These are phyloP conservation scores for Malus orientalis DNA, from an alignment of 306 rosid genomes.

Conservation along the genomic window DNA sequence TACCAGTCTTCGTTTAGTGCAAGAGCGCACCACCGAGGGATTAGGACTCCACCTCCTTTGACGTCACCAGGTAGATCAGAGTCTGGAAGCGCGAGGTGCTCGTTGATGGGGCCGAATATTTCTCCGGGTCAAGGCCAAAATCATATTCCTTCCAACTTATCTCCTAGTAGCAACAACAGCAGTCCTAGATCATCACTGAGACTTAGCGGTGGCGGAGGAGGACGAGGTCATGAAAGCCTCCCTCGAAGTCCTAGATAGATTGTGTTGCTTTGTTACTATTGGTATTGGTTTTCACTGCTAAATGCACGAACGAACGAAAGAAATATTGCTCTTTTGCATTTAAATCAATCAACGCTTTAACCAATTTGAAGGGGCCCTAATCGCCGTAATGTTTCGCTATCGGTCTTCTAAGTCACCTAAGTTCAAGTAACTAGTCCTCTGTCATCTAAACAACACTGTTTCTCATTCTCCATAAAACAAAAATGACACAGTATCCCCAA, in stretches of 20 bases:
- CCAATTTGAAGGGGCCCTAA: not conserved
- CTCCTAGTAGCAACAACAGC: not conserved
- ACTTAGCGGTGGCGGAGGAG: not conserved
- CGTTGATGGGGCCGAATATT: not conserved
- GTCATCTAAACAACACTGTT: not conserved
- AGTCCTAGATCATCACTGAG: not conserved
- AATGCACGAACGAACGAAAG: not conserved
- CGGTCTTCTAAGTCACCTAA: not conserved
- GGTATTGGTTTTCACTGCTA: not conserved
- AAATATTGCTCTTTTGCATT: no score
- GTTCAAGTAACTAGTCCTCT: not conserved
- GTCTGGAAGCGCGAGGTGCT: not conserved
- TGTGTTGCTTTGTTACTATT: not conserved
- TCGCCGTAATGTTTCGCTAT: not conserved
- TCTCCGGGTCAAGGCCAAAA: not conserved
- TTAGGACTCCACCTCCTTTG: not conserved
- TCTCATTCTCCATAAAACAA: not conserved
- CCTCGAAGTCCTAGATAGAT: not conserved
- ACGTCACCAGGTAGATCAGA: not conserved
- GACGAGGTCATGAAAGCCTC: not conserved
- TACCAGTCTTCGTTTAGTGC: not conserved
- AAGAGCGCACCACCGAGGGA: not conserved
- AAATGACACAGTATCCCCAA: not conserved
- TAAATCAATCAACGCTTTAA: not conserved
- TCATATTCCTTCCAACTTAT: not conserved